Evolutionary conservation across 2,329 filamentous ascomycete genomes (phyloP).

Genomic region (Fusarium redolens): DNA sequence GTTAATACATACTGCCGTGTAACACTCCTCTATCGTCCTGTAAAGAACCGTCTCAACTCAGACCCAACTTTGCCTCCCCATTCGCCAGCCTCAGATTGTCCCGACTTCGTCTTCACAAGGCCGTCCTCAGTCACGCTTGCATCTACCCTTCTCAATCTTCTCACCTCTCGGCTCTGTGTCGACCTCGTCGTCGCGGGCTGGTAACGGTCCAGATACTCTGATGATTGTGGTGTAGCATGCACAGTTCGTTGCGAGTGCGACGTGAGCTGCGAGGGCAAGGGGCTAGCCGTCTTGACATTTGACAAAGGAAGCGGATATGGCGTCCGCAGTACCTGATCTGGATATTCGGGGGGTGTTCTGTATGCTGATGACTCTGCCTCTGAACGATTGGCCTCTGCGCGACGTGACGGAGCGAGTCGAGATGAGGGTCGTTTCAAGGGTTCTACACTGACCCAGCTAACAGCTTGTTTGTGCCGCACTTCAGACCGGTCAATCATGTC

Average conservation of each 20-base stretch:
- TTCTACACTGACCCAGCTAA: slow-evolving; percentile 50
- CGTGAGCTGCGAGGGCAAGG: slow-evolving; percentile 30
- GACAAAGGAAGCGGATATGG: slow-evolving; percentile 33
- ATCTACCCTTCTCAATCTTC: slow-evolving; percentile 17
- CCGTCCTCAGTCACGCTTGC: slow-evolving; percentile 24
- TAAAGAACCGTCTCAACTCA: slow-evolving; percentile 43
- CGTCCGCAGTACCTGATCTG: slow-evolving; percentile 24
- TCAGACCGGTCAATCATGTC: slow-evolving; percentile 14
- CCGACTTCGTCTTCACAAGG: background rate
- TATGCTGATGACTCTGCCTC: slow-evolving; percentile 45
- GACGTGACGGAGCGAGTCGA: slow-evolving; percentile 39
- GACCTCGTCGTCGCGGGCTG: slow-evolving; percentile 33
- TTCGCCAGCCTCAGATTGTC: slow-evolving; percentile 17
- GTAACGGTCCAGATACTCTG: slow-evolving; percentile 52
- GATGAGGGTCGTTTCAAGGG: slow-evolving; percentile 55
- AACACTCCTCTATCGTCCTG: slow-evolving; percentile 22
- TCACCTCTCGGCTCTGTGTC: slow-evolving; percentile 6
- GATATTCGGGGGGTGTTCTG: slow-evolving; percentile 47
- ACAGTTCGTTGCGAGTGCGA: slow-evolving; percentile 24
- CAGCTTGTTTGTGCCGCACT: slow-evolving; percentile 24
- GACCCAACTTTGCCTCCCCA: slow-evolving; percentile 37
- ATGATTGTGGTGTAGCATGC: slow-evolving; percentile 42
- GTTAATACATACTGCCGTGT: background rate
- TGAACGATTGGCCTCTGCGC: slow-evolving; percentile 35
- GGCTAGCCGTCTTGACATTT: slow-evolving; percentile 20